Conservation (phyloP, 139 green algal species). For the Parachlorella kessleri region DNA sequence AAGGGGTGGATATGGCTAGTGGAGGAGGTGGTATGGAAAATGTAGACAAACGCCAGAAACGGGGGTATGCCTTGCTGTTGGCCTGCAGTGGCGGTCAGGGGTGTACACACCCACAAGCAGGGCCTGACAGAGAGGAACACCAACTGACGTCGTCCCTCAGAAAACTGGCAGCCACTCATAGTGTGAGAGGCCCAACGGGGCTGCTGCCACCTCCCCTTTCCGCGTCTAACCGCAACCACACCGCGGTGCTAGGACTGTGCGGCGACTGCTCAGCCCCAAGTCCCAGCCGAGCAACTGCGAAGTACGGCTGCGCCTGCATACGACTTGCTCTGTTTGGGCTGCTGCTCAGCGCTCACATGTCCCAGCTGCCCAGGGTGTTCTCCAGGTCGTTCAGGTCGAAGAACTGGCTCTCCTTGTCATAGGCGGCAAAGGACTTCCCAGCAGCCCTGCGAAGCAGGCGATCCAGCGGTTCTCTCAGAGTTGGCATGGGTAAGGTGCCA, state of each 20-base stretch:
- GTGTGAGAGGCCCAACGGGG: too few relatives aligned
- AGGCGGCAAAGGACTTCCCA: conserved; percentile 71
- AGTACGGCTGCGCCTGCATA: too few relatives aligned
- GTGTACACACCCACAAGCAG: too few relatives aligned
- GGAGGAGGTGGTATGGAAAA: neutral
- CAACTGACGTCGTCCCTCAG: neutral
- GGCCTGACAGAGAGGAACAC: too few relatives aligned
- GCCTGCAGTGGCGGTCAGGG: too few relatives aligned
- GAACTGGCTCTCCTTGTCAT: conserved; percentile 84
- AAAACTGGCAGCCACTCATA: neutral
- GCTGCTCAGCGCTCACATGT: conserved; percentile 58
- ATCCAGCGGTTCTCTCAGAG: neutral
- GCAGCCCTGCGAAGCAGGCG: conserved; percentile 43
- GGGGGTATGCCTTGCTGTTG: neutral
- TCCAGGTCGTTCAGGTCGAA: conserved; percentile 93
- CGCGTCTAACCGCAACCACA: too few relatives aligned
- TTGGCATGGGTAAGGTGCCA: neutral
- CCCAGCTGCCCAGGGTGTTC: conserved; percentile 92
- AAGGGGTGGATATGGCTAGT: too few relatives aligned
- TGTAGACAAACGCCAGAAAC: neutral
- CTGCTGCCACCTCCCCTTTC: too few relatives aligned
- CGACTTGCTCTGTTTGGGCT: too few relatives aligned
- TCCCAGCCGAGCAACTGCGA: too few relatives aligned
- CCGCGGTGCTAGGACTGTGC: too few relatives aligned
- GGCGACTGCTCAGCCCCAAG: too few relatives aligned